Evolutionary conservation across 441 rosid genomes (phyloP).

Genomic region (Corymbia calophylla): DNA sequence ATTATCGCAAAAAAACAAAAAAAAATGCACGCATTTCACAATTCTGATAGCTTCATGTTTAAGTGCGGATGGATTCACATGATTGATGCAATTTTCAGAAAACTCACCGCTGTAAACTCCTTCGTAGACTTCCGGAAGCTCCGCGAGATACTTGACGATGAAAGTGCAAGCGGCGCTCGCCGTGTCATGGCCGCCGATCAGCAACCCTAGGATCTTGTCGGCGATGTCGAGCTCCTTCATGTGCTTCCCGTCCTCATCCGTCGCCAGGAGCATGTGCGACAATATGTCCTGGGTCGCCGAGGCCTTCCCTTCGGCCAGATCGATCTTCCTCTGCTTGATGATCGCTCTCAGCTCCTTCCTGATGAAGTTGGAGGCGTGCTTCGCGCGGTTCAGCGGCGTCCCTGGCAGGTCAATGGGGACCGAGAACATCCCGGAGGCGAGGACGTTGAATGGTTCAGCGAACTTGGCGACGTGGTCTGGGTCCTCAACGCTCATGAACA

Average conservation of each 20-base stretch:
- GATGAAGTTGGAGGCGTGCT: neutral
- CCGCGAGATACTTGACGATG: constrained; percentile 4
- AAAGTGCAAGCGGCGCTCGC: neutral
- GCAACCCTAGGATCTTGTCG: neutral
- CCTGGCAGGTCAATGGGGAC: neutral
- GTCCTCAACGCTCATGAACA: neutral
- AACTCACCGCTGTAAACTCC: neutral
- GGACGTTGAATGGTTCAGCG: neutral
- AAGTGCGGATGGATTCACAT: neutral
- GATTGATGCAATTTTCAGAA: neutral
- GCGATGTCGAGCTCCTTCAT: neutral
- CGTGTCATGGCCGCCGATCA: neutral
- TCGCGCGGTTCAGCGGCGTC: neutral
- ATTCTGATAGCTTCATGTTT: neutral
- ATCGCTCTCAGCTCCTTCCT: neutral
- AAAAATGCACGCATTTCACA: neutral
- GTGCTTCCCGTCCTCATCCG: neutral
- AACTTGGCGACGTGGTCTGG: neutral
- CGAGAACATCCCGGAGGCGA: neutral
- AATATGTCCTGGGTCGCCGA: neutral
- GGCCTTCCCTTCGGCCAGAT: neutral
- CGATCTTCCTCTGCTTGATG: neutral
- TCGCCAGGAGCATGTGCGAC: neutral
- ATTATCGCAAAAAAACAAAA: neutral
- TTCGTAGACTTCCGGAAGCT: constrained; percentile 3